Evolutionary conservation across 164 flowering plant genomes (phyloP), one percentile per base, ranked within the genome.

Genomic region (Berberis thunbergii): DNA sequence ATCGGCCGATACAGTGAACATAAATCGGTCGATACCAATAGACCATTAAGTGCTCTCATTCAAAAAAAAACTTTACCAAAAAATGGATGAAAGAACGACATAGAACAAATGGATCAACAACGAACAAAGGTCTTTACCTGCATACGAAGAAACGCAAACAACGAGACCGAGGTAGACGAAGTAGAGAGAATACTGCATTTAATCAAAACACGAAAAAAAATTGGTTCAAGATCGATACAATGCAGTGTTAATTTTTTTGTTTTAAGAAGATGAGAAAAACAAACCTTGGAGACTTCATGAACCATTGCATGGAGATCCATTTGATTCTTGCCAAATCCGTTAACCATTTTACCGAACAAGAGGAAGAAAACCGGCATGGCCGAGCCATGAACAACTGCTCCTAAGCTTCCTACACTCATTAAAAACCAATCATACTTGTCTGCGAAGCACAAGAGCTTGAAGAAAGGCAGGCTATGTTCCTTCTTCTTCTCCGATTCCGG

Each of bases 311-410:
- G 75, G 70, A 86, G 81, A 80, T 95, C 84, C 45, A 71, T 53
- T 60, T 89, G 99, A 77, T 91, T 91, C 64, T 87, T 81, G 8
- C 97, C 97, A 49, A 95, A 91, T 12, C 97, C 97, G 72, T 95
- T 95, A 41, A 95, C 92, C 92, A 95, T 79, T 59, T 91, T 73
- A 52, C 99, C 99, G 59, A 95, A 95, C 3, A 95, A 69, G 11
- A 95, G 79, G 74, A 95, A 95, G 80, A 95, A 95, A 45, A 88
- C 83, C 2, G 98, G 99, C 97, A 95, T 86, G 48, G 99, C 86
- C 8, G 99, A 84, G 64, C 99, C 99, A 75, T 95, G 98, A 39
- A 95, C 60, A 3, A 89, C 61, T 26, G 99, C 99, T 7, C 99
- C 99, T 0, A 94, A 3, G 72, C 85, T 86, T 3, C 99, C 99